Base-by-base conservation (phyloP, 2,329 filamentous ascomycete genomes). In the Cytospora schulzeri region DNA sequence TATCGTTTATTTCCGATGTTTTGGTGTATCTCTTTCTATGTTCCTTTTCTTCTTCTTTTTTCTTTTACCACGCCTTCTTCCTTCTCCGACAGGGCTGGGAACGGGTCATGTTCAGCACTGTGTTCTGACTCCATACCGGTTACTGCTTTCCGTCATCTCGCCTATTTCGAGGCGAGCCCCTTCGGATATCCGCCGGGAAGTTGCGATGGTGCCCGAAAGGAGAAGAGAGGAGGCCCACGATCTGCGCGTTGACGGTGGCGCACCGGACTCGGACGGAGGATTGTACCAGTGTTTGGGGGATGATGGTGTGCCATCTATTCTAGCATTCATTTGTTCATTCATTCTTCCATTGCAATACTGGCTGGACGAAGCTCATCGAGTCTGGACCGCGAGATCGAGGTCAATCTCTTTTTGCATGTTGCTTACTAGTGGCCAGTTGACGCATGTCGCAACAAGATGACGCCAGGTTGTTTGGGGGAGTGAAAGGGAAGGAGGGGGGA, bases 141-240 rank as follows among this genome's bases (percentile, higher is more conserved):
- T 14, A 48, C 45, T 24, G 45, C 60, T 38, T 38, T 17, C 52
- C 52, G 53, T 62, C 60, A 62, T 62, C 60, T 62, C 60, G 60
- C 60, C 52, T 62, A 62, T 56, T 9, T 45, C 52, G 60, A 56
- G 52, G 60, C 60, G 60, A 62, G 52, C 3, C 22, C 41, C n/a
- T 11, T 48, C 45, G 45, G 45, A 56, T 4, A 50, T 54, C 60
- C 52, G 60, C 38, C 52, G 48, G 57, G 24, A 29, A 26, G 48
- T 24, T 60, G n/a, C 19, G 33, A 28, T 60, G 45, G 29, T 19
- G 24, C 28, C 29, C 33, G 38, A 33, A 56, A 9, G 26, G 52
- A 29, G 5, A 17, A 15, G 38, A 11, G 15, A 6, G 59, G 26
- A 38, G 52, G 59, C 24, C 59, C 5, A 9, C 1, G 41, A 29